Conservation (phyloP, 2,329 filamentous ascomycete species). For the Mycogone perniciosa region DNA sequence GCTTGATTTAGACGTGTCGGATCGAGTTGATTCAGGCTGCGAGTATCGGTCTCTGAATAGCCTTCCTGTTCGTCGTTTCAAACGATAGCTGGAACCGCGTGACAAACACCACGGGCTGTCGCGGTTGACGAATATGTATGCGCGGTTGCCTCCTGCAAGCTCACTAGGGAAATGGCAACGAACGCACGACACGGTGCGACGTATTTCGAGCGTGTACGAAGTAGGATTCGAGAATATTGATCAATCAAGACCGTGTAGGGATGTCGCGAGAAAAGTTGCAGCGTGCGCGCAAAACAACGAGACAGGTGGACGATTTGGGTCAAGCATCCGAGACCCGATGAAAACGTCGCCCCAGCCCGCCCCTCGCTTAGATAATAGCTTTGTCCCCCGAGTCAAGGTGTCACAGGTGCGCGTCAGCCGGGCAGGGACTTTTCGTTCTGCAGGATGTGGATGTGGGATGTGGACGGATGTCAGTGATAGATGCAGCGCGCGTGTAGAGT, state of each 20-base stretch:
- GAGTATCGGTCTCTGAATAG: background rate
- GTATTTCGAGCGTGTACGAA: no score
- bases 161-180: background rate
- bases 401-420: background rate
- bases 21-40: background rate
- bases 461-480: no score
- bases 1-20: no score
- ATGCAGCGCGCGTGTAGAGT: no score
- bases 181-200: no score
- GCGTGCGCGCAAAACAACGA: background rate
- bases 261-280: background rate
- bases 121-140: background rate
- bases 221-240: no score
- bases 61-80: background rate
- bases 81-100: background rate
- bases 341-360: constrained; percentile 5
- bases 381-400: no score
- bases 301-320: background rate
- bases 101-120: background rate
- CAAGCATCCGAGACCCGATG: background rate
- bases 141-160: background rate
- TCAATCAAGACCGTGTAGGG: background rate
- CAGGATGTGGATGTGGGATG: no score
- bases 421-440: no score
- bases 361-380: constrained; percentile 3